These are phyloP conservation scores for Wickerhamomyces strasburgensis DNA, from an alignment of 805 yeast species.

Conservation along the genomic window DNA sequence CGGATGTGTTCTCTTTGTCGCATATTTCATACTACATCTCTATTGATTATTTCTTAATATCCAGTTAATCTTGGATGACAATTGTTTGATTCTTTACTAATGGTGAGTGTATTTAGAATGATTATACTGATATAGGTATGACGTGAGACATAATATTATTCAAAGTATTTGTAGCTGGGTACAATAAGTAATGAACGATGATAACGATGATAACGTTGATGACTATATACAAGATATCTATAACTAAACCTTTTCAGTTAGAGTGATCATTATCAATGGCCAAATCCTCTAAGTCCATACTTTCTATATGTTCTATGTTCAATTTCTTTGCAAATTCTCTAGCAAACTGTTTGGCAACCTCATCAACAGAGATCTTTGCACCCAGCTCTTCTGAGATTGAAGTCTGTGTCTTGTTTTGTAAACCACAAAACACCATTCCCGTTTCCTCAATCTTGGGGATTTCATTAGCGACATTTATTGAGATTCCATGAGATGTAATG, in stretches of 20 bases:
- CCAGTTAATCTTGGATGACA: no score
- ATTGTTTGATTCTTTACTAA: no score
- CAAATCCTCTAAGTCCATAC: conserved; percentile 31
- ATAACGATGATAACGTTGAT: not conserved
- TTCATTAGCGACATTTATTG: conserved; percentile 74
- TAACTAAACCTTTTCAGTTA: not conserved
- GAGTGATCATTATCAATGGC: conserved; percentile 17
- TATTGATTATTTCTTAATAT: no score
- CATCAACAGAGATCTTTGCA: conserved; percentile 20
- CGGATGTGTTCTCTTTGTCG: not conserved
- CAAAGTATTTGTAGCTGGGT: no score
- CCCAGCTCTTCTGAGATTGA: conserved; percentile 35
- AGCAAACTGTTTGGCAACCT: conserved; percentile 41
- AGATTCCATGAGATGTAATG: conserved; percentile 85
- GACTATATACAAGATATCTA: not conserved
- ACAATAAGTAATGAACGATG: not conserved
- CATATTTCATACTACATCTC: not conserved
- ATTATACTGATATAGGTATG: no score
- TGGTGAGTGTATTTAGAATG: no score
- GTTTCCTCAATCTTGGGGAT: conserved; percentile 58
- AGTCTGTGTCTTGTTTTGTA: conserved; percentile 57
- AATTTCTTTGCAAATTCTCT: conserved; percentile 37
- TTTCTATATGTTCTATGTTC: conserved; percentile 34
- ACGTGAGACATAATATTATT: no score
- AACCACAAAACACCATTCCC: conserved; percentile 78